Percentiles rank a stretch among this genome's conserved stretches.
phyloP scores from a whole-genome alignment of 805 yeast genomes.

The Myxozyma monticola region DNA sequence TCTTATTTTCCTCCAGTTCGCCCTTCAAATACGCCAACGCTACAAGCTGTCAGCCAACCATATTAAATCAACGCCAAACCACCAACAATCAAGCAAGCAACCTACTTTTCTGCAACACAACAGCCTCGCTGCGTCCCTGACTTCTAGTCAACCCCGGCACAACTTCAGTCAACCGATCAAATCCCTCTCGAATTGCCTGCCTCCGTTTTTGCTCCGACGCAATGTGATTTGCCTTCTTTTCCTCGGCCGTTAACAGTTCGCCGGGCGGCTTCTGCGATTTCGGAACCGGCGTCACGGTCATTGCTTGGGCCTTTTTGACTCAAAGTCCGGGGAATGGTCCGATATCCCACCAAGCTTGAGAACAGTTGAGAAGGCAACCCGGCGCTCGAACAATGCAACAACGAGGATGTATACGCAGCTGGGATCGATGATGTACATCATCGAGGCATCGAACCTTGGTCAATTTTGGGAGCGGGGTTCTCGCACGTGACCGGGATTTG shows the following conservation, averaged over 20 bases:
- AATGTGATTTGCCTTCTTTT: slow-evolving; percentile 62
- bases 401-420: too few species aligned
- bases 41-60: slow-evolving; percentile 6
- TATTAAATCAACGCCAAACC: background rate
- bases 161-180: slow-evolving; percentile 68
- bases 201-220: slow-evolving; percentile 86
- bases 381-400: too few species aligned
- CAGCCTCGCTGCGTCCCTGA: slow-evolving; percentile 79
- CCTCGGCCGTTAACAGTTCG: slow-evolving; percentile 36
- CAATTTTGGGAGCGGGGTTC: too few species aligned
- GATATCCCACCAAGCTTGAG: too few species aligned
- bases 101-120: slow-evolving; percentile 60
- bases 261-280: slow-evolving; percentile 32
- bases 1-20: slow-evolving; percentile 37
- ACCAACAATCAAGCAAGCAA: background rate
- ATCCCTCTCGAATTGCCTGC: slow-evolving; percentile 78
- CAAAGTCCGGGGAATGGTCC: too few species aligned
- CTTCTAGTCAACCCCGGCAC: slow-evolving; percentile 70
- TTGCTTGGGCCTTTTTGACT: slow-evolving; percentile 3
- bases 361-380: too few species aligned
- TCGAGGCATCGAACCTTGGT: too few species aligned
- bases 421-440: too few species aligned
- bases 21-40: slow-evolving; percentile 38
- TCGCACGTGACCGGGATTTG: too few species aligned
- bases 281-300: slow-evolving; percentile 25